Evolutionary conservation across 2,329 filamentous ascomycete genomes (phyloP), one percentile per base, ranked within the genome.

Genomic region (Westerdykella aurantiaca): DNA sequence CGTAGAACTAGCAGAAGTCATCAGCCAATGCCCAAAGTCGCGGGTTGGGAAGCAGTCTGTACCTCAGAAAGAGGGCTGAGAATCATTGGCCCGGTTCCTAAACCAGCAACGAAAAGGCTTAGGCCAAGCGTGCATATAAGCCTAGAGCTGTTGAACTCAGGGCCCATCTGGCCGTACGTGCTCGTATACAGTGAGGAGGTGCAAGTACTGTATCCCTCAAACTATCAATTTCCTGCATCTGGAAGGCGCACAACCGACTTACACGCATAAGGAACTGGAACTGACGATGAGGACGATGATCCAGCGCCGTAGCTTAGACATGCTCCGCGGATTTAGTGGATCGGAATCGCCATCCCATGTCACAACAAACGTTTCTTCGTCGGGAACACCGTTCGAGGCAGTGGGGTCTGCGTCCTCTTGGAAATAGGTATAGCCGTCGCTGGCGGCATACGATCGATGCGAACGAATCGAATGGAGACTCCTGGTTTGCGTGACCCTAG

Each of bases 111-210:
- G 60, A 90, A 96, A 1, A 85, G 75, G 0, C 86, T 89, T 41
- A 96, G 71, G 0, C 90, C 91, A 9, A 95, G 67, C 3, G 88
- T 88, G 11, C 85, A 87, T 18, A 94, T 77, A 39, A 87, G 73
- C 44, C 79, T 77, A 0, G 85, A 85, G 55, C 79, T 78, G 51
- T 79, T 70, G 56, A 95, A 94, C 46, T 94, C 86, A 21, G 73
- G 69, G 49, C 83, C 80, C 68, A 95, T 80, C 66, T 93, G 85
- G 14, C 58, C 62, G 64, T 95, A 96, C 0, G 86, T 93, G 11
- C 81, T 80, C 0, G 88, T 91, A 67, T 96, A 95, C 56, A 95
- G 81, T n/a, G 88, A 93, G 38, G 85, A 90, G 1, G 86, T 81
- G 61, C 84, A 88, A 7, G 89, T 95, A 42, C 85, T 89, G 56